Percentiles rank a stretch among this genome's conserved stretches.
phyloP scores from a whole-genome alignment of 164 flowering plant genomes.

The Magnolia changhungtana region DNA sequence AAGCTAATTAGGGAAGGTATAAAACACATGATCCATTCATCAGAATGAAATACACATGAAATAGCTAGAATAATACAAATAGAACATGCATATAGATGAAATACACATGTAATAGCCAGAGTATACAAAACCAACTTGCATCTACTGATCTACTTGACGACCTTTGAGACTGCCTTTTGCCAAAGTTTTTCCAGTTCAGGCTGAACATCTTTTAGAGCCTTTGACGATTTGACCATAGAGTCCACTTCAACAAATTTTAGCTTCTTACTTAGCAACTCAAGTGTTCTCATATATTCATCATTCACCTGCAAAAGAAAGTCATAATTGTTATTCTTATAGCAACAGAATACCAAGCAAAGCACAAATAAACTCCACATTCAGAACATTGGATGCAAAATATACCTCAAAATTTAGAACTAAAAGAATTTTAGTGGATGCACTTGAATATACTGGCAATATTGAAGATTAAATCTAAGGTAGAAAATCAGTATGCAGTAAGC shows the following conservation, averaged over 20 bases:
- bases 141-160: conserved; percentile 18
- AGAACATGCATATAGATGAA: neutral
- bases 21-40: neutral
- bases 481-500: neutral
- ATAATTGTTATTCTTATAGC: neutral
- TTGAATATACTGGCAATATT: no score
- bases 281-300: conserved; percentile 89
- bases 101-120: neutral
- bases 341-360: neutral
- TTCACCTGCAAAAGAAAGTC: conserved; percentile 58
- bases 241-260: conserved; percentile 82
- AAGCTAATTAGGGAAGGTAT: neutral
- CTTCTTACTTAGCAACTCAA: conserved; percentile 87
- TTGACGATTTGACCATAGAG: conserved; percentile 71
- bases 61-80: no score
- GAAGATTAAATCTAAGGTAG: neutral
- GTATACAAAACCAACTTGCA: conserved; percentile 7
- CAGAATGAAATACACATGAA: neutral
- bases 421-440: neutral
- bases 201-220: conserved; percentile 93
- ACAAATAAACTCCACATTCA: neutral
- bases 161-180: conserved; percentile 96
- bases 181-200: conserved; percentile 95
- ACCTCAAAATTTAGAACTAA: neutral
- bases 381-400: neutral